These are phyloP conservation scores for Suillus placidus DNA, from an alignment of 768 basidiomycete genomes.

Conservation along the genomic window DNA sequence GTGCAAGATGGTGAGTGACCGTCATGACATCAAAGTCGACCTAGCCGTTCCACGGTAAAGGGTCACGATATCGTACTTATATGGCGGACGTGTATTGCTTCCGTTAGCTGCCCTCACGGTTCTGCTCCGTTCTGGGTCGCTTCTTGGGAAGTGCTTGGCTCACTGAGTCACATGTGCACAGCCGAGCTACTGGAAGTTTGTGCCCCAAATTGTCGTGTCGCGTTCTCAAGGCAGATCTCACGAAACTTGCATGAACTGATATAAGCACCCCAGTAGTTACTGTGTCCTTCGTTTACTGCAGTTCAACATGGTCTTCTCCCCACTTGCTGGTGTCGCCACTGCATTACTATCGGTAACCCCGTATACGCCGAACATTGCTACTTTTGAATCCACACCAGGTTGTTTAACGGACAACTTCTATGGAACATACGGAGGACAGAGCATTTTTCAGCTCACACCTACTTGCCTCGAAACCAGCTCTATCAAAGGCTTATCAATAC, in stretches of 20 bases:
- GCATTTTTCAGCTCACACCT: slow-evolving; percentile 48
- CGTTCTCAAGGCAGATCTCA: not conserved
- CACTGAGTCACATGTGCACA: not conserved
- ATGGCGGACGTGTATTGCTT: not conserved
- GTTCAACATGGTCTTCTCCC: slow-evolving; percentile 2
- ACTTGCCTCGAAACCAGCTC: slow-evolving; percentile 38
- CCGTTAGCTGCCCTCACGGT: not conserved
- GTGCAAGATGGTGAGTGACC: not conserved
- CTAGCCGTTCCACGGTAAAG: not conserved
- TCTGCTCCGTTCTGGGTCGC: not conserved
- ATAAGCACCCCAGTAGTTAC: not conserved
- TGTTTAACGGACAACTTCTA: slow-evolving; percentile 57
- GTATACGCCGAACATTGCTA: slow-evolving; percentile 20
- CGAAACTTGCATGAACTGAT: not conserved
- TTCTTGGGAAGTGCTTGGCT: not conserved
- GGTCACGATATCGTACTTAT: not conserved
- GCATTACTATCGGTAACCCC: slow-evolving; percentile 24
- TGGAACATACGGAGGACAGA: slow-evolving; percentile 57
- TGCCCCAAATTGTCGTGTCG: not conserved
- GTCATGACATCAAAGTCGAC: not conserved
- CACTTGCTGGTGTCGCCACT: not conserved
- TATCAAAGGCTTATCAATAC: slow-evolving; percentile 23
- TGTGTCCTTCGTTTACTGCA: not conserved
- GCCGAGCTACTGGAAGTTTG: not conserved
- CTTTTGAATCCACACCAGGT: slow-evolving; percentile 19